Percentiles rank a stretch among this genome's conserved stretches.
phyloP scores from a whole-genome alignment of 1,284 basidiomycete genomes.

The Xanthoconium separans region DNA sequence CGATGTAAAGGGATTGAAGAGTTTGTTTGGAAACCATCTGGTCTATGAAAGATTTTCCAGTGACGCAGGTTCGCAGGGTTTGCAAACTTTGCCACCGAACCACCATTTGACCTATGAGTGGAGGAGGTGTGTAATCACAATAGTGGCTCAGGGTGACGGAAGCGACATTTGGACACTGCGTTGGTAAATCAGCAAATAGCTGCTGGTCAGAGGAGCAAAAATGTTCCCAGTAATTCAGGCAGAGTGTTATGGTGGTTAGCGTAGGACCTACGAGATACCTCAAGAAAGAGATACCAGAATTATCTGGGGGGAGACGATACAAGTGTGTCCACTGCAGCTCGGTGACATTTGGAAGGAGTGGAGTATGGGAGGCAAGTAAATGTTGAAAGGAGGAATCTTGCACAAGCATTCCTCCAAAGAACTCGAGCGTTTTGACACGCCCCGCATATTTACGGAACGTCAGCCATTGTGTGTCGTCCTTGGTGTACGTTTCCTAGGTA shows the following conservation, averaged over 20 bases:
- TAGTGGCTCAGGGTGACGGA: conserved; percentile 10
- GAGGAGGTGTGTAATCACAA: background rate
- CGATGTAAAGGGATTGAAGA: too few relatives aligned
- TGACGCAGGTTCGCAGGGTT: conserved; percentile 1
- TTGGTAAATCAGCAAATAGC: conserved; percentile 7
- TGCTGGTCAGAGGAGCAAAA: conserved; percentile 1
- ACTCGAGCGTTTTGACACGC: conserved; percentile 8
- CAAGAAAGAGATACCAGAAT: conserved; percentile 14
- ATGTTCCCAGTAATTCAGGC: background rate
- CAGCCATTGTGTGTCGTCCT: conserved; percentile 7
- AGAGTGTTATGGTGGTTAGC: conserved; percentile 10
- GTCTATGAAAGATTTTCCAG: conserved; percentile 6
- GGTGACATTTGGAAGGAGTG: conserved; percentile 16
- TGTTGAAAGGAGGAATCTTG: background rate
- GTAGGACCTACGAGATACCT: conserved; percentile 8
- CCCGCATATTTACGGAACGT: conserved; percentile 17
- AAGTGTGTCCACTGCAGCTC: conserved; percentile 8
- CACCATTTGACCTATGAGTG: conserved; percentile 13
- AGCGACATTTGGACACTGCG: conserved; percentile 16
- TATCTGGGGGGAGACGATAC: background rate
- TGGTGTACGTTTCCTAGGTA: background rate
- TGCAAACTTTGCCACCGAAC: conserved; percentile 11
- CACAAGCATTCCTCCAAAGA: conserved; percentile 1
- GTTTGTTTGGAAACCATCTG: too few relatives aligned
- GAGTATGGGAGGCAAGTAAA: conserved; percentile 1